phyloP scores from a whole-genome alignment of 2,329 filamentous ascomycete species.

The Didymella sp. region DNA sequence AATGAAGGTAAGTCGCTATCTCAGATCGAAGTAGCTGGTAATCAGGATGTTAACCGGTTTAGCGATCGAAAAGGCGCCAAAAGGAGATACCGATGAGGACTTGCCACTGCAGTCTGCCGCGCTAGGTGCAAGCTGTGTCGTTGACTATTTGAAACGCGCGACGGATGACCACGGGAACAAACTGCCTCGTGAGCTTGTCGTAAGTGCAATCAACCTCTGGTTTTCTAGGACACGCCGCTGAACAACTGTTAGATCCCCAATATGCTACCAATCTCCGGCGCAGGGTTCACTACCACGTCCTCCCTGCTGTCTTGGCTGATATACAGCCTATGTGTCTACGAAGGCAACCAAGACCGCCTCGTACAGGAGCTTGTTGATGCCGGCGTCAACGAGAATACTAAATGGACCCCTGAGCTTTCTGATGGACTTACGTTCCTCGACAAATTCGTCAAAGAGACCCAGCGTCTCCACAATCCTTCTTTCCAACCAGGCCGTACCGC shows the following conservation, averaged over 20 bases:
- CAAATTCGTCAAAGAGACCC: neutral
- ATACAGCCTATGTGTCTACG: neutral
- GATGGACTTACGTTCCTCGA: neutral
- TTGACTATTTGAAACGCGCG: neutral
- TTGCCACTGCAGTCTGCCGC: neutral
- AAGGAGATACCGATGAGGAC: neutral
- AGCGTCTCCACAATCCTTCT: neutral
- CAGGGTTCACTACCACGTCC: neutral
- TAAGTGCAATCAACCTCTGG: neutral
- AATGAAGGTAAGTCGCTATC: neutral
- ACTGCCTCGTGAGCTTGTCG: neutral
- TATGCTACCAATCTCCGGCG: conserved; percentile 1
- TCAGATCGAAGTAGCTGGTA: neutral
- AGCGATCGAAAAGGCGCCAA: neutral
- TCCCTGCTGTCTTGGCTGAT: neutral
- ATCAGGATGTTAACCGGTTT: neutral
- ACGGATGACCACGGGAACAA: neutral
- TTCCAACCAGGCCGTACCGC: neutral
- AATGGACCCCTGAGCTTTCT: neutral
- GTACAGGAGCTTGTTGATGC: neutral
- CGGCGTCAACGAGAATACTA: neutral
- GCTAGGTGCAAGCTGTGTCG: neutral
- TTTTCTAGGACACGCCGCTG: neutral
- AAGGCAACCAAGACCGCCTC: neutral
- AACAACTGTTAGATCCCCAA: neutral